Evolutionary conservation across 768 basidiomycete genomes (phyloP).

Genomic region (Russula sp.): DNA sequence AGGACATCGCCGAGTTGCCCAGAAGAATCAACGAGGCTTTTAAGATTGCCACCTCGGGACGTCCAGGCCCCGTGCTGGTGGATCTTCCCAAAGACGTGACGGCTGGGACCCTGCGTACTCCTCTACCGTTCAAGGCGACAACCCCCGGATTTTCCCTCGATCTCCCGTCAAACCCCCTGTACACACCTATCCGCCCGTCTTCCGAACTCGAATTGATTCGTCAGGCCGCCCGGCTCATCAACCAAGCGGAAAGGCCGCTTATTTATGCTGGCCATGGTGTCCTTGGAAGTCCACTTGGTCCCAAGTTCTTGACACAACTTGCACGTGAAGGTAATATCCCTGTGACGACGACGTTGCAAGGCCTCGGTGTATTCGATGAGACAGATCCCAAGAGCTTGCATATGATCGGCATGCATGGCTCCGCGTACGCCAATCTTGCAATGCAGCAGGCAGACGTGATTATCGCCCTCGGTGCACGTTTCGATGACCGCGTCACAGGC

Average conservation of each 20-base stretch:
- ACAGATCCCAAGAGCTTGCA: slow-evolving; percentile 77
- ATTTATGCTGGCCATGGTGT: slow-evolving; percentile 93
- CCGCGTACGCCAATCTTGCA: slow-evolving; percentile 93
- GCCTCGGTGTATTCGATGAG: slow-evolving; percentile 94
- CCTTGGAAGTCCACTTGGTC: slow-evolving; percentile 73
- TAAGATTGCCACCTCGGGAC: slow-evolving; percentile 95
- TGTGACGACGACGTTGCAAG: slow-evolving; percentile 94
- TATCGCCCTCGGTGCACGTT: slow-evolving; percentile 92
- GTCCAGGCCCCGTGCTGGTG: slow-evolving; percentile 96
- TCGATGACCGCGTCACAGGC: slow-evolving; percentile 97
- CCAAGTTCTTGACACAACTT: slow-evolving; percentile 71
- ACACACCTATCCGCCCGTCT: slow-evolving; percentile 33
- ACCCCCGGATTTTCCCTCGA: slow-evolving; percentile 72
- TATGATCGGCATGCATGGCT: slow-evolving; percentile 99
- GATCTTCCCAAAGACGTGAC: slow-evolving; percentile 99
- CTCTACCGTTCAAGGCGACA: slow-evolving; percentile 80
- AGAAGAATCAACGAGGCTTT: slow-evolving; percentile 97
- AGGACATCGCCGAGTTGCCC: slow-evolving; percentile 91
- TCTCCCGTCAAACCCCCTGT: slow-evolving; percentile 68
- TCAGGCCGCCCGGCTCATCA: slow-evolving; percentile 86
- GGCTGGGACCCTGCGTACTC: slow-evolving; percentile 77
- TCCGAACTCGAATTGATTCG: slow-evolving; percentile 57
- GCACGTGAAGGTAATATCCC: slow-evolving; percentile 87
- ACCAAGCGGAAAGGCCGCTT: slow-evolving; percentile 82
- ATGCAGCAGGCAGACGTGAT: slow-evolving; percentile 98